These are phyloP conservation scores for Starmera quercuum DNA, from an alignment of 805 yeast genomes.

Conservation along the genomic window DNA sequence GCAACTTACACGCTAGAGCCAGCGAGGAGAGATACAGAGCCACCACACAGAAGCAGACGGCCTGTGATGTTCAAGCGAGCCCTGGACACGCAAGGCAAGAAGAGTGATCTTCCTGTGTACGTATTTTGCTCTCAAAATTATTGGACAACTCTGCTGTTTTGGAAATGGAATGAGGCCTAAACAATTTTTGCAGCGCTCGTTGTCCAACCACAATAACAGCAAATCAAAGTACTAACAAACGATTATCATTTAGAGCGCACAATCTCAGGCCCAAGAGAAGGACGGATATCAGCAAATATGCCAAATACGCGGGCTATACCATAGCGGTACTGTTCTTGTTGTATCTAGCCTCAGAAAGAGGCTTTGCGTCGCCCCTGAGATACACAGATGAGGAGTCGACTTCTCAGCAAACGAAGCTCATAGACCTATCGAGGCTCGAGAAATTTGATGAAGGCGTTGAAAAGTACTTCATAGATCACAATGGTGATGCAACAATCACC, in stretches of 20 bases:
- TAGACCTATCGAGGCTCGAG: conserved; percentile 23
- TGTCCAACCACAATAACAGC: not conserved
- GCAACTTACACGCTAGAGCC: too few species aligned
- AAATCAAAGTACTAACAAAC: not conserved
- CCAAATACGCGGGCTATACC: not conserved
- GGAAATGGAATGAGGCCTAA: too few species aligned
- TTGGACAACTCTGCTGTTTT: too few species aligned
- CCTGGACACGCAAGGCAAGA: conserved; percentile 1
- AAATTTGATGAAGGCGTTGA: conserved; percentile 33
- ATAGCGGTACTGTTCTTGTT: not conserved
- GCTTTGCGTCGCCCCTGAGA: not conserved
- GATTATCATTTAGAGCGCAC: not conserved
- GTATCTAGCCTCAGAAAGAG: not conserved
- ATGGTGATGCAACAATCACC: conserved; percentile 23
- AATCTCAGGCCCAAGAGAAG: not conserved
- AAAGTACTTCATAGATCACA: conserved; percentile 26
- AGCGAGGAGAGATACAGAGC: too few species aligned
- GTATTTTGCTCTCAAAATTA: not conserved
- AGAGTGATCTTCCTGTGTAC: conserved; percentile 2
- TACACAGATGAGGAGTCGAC: conserved; percentile 3
- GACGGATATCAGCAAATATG: not conserved
- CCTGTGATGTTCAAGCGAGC: conserved; percentile 1
- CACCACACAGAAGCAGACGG: too few species aligned
- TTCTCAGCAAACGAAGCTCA: conserved; percentile 20
- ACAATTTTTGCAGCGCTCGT: too few species aligned